These are phyloP conservation scores for Boletus reticulatus DNA, from an alignment of 768 basidiomycete genomes.

Conservation along the genomic window DNA sequence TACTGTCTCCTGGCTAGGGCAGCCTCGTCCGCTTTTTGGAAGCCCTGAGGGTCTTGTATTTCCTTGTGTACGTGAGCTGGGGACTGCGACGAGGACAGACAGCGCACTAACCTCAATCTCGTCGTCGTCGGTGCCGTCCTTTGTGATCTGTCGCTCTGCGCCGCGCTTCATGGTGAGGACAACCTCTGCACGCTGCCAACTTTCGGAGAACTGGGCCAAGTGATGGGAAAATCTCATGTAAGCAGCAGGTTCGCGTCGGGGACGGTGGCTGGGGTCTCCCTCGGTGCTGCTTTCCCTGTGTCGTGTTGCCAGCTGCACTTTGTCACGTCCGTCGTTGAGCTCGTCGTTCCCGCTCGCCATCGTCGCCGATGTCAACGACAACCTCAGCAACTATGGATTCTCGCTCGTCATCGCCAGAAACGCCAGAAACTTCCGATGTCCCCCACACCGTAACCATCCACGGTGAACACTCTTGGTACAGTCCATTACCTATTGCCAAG, in stretches of 20 bases:
- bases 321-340: conserved; percentile 4
- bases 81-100: background rate
- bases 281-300: background rate
- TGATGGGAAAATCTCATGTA: conserved; percentile 20
- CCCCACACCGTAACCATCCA: conserved; percentile 50
- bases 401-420: conserved; percentile 70
- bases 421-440: conserved; percentile 63
- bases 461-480: conserved; percentile 57
- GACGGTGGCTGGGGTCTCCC: conserved; percentile 5
- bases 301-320: background rate
- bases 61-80: conserved; percentile 36
- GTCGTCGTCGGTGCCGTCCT: conserved; percentile 45
- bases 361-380: conserved; percentile 54
- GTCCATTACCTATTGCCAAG: conserved; percentile 43
- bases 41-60: conserved; percentile 38
- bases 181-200: background rate
- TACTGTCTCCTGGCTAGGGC: conserved; percentile 57
- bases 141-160: conserved; percentile 69
- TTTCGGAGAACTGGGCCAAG: background rate
- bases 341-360: conserved; percentile 5
- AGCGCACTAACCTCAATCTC: conserved; percentile 31
- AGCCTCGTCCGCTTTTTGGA: conserved; percentile 60
- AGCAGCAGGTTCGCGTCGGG: conserved; percentile 11
- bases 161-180: conserved; percentile 61
- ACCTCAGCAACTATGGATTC: conserved; percentile 51